These are phyloP conservation scores for Austroboletus festivus DNA, from an alignment of 768 basidiomycete genomes.

Conservation along the genomic window DNA sequence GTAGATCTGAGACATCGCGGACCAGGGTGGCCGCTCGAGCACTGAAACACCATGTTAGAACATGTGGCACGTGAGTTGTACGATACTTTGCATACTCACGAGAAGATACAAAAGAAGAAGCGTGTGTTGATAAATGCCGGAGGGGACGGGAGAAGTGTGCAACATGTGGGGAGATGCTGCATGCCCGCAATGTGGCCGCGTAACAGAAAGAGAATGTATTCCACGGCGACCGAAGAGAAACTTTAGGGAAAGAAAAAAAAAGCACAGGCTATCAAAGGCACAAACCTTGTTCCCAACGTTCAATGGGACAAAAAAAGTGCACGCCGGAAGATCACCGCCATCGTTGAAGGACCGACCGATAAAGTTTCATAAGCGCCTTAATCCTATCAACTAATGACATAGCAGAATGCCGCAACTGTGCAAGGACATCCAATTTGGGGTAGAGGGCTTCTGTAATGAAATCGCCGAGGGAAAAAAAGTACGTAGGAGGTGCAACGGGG, in stretches of 20 bases:
- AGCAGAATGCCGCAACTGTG: conserved; percentile 14
- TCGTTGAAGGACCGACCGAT: conserved; percentile 22
- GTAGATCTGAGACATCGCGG: conserved; percentile 15
- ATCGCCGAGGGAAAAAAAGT: conserved; percentile 11
- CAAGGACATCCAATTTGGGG: conserved; percentile 10
- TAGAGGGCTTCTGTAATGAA: conserved; percentile 24
- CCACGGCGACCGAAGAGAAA: conserved; percentile 17
- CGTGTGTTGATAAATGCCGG: not conserved
- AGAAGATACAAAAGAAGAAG: not conserved
- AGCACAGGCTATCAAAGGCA: conserved; percentile 21
- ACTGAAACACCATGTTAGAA: too few relatives aligned
- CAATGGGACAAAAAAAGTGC: conserved; percentile 18
- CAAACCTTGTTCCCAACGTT: conserved; percentile 19
- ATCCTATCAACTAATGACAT: conserved; percentile 25
- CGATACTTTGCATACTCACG: not conserved
- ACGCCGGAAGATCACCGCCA: conserved; percentile 26
- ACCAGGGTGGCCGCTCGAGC: too few relatives aligned
- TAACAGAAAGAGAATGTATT: conserved; percentile 7
- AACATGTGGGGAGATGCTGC: conserved; percentile 3
- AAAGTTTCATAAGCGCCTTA: conserved; percentile 29
- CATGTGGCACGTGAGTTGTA: too few relatives aligned
- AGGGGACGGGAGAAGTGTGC: conserved; percentile 2
- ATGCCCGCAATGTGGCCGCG: conserved; percentile 28
- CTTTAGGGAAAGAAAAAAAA: conserved; percentile 20
- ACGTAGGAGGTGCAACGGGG: conserved; percentile 7